A percentile compares a stretch with the other conserved stretches of the same genome.
These are phyloP conservation scores for Vigna trinervia DNA, from an alignment of 306 rosid species.

Conservation along the genomic window DNA sequence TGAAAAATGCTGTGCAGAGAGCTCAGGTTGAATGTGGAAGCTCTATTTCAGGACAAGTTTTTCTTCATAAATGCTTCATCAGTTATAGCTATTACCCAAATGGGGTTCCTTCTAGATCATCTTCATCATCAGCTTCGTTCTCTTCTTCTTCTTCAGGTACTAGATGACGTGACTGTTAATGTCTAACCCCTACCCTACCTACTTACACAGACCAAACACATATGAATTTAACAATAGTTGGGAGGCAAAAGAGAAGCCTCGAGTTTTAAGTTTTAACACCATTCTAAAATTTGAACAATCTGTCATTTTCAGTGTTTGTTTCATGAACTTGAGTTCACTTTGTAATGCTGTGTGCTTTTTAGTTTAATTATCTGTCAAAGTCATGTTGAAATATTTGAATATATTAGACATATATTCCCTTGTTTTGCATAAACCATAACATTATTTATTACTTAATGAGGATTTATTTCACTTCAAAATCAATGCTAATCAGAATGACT, in stretches of 20 bases:
- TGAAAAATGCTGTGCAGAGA: slow-evolving; percentile 77
- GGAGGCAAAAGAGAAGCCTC: background rate
- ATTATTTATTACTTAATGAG: too few species aligned
- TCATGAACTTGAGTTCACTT: background rate
- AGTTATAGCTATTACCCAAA: slow-evolving; percentile 85
- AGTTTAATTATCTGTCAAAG: background rate
- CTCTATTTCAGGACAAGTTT: slow-evolving; percentile 85
- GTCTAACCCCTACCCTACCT: background rate
- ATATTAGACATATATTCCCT: background rate
- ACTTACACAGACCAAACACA: background rate
- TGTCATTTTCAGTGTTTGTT: slow-evolving; percentile 13
- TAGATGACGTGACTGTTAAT: background rate
- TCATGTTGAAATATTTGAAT: background rate
- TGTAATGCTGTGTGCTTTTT: background rate
- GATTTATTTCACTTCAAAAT: background rate
- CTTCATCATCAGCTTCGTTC: slow-evolving; percentile 40
- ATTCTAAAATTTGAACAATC: slow-evolving; percentile 24
- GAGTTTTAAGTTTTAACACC: background rate
- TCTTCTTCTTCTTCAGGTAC: slow-evolving; percentile 71
- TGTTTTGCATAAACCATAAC: too few species aligned
- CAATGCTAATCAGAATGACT: background rate
- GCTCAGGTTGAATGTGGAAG: slow-evolving; percentile 90
- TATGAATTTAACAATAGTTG: background rate
- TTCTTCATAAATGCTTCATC: slow-evolving; percentile 83
- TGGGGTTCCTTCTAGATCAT: slow-evolving; percentile 71